A percentile compares a stretch with the other conserved stretches of the same genome.
Evolutionary conservation across 2,329 filamentous ascomycete species (phyloP).

Genomic region (Ampelomyces quisqualis): DNA sequence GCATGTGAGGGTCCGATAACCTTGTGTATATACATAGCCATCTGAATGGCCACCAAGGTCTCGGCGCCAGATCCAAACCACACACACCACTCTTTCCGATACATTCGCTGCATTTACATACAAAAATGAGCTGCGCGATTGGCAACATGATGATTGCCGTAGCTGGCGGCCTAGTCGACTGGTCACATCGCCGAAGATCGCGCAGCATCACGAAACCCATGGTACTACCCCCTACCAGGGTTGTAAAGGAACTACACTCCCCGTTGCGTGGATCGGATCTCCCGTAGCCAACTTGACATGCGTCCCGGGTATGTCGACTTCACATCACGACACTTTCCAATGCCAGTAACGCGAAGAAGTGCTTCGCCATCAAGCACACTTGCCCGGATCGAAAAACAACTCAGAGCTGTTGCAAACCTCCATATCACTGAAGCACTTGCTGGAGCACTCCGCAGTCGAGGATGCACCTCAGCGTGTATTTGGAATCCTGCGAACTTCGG

Average conservation of each 20-base stretch:
- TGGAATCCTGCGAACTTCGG: no score
- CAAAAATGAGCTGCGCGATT: conserved; percentile 4
- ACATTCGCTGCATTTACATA: background rate
- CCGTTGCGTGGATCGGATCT: background rate
- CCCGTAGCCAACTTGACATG: background rate
- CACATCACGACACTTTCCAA: background rate
- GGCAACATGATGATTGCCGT: conserved; percentile 6
- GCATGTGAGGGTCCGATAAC: background rate
- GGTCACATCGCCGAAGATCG: conserved; percentile 1
- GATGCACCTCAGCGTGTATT: no score
- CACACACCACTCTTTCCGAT: background rate
- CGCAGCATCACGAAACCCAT: conserved; percentile 1
- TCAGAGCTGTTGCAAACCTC: no score
- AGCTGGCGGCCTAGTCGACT: conserved; percentile 2
- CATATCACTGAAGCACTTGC: no score
- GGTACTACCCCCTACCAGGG: background rate
- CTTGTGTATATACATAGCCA: background rate
- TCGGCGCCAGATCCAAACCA: no score
- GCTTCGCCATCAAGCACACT: no score
- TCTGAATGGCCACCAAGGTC: no score
- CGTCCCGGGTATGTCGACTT: background rate
- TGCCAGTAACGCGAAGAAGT: no score
- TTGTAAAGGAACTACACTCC: background rate
- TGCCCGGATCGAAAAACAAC: no score
- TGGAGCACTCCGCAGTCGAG: no score